Base-by-base conservation (phyloP, 106 monocot species). In the Agapanthus africanus region DNA sequence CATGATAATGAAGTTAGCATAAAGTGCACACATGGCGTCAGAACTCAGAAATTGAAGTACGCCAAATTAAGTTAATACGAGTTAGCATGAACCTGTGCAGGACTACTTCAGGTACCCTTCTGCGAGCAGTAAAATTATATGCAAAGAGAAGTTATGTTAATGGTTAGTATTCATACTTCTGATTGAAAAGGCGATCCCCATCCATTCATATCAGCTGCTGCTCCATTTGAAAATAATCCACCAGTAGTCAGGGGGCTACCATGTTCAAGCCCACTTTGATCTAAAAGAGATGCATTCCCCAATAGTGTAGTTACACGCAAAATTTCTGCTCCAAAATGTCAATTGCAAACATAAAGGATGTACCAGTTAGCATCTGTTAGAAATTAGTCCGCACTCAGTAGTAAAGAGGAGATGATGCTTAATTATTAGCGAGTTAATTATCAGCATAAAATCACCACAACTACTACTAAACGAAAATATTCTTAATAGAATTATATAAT, bases 121-220 rank as follows among this genome's bases (percentile, higher is more conserved):
- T 34, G 22, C 23, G 42, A 76, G 72, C 52, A 88, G 49, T 71
- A 81, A 72, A 82, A 28, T 70, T 81, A 84, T 84, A 67, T 40
- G 38, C 16, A 85, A 76, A 81, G 40, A 79, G 37, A 38, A 81
- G 80, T 86, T 77, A 78, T 84, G 90, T 87, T 82, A 87, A 91
- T 84, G 75, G 87, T 80, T 78, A 91, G 82, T 76, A 84, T 78
- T 79, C 91, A 35, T 91, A 91, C 91, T 84, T 91, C 91, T 81
- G 87, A 70, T 79, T 83, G 85, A 74, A 87, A 84, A 70, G 80
- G 49, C 77, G 87, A 75, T 64, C 86, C 72, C 83, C 87, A 84
- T 70, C 87, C 84, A 77, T 75, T 87, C 71, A 82, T 79, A 67
- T 84, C 78, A 82, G 84, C 77, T 54, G 81, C 69, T 71, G 80